Conservation (phyloP, 2,329 filamentous ascomycete genomes). For the Calonectria pteridis region DNA sequence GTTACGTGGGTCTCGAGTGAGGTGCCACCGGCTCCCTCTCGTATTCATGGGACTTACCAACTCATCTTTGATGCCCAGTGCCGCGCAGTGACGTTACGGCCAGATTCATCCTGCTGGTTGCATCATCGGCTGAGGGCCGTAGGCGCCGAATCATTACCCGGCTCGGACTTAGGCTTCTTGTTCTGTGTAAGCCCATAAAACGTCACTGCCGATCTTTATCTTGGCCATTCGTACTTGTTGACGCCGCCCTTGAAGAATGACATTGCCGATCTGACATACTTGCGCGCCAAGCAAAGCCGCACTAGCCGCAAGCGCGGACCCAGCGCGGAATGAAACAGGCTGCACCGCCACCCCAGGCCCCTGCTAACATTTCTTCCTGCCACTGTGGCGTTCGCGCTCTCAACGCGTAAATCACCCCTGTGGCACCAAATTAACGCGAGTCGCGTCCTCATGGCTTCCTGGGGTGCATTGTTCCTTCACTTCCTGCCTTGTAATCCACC, state of each 20-base stretch:
- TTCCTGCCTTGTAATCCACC: conserved; percentile 13
- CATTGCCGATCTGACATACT: conserved; percentile 31
- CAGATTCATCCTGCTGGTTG: background rate
- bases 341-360: conserved; percentile 32
- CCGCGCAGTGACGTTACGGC: conserved; percentile 37
- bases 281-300: conserved; percentile 31
- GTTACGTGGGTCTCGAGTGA: conserved; percentile 19
- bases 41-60: conserved; percentile 23
- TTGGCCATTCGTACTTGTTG: conserved; percentile 23
- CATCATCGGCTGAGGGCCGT: conserved; percentile 9
- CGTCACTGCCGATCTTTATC: conserved; percentile 41
- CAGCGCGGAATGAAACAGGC: background rate
- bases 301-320: conserved; percentile 36
- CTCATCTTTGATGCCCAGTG: conserved; percentile 10
- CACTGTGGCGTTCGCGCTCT: conserved; percentile 15
- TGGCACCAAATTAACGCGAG: conserved; percentile 50
- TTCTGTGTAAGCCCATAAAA: conserved; percentile 24
- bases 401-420: conserved; percentile 38
- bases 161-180: conserved; percentile 19
- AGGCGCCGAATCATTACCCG: conserved; percentile 23
- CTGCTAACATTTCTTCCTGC: conserved; percentile 37
- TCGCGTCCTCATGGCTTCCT: conserved; percentile 43
- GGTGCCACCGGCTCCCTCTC: conserved; percentile 38
- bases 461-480: conserved; percentile 34
- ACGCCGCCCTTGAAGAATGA: conserved; percentile 31